Conservation (phyloP, 495 filamentous ascomycete genomes). For the Rhypophila decipiens region DNA sequence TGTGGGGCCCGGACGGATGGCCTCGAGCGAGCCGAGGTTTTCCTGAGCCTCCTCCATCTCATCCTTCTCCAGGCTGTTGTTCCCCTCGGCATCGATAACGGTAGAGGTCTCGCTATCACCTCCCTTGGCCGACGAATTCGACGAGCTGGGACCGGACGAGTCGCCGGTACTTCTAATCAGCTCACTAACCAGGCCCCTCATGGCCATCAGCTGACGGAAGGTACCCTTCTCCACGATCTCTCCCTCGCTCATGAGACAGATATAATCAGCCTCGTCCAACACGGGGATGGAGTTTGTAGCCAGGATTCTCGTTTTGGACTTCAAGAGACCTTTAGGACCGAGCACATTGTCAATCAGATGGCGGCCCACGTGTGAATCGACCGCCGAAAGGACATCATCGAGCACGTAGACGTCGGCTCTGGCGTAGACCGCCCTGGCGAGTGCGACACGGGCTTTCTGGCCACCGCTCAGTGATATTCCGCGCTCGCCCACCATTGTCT, state of each 20-base stretch:
- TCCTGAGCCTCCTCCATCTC: constrained; percentile 71
- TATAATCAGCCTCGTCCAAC: constrained; percentile 73
- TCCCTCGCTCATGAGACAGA: constrained; percentile 76
- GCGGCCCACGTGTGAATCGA: constrained; percentile 94
- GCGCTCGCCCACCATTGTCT: constrained; percentile 93
- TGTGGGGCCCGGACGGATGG: constrained; percentile 57
- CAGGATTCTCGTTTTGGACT: constrained; percentile 82
- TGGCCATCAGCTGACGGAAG: constrained; percentile 83
- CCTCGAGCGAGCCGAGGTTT: constrained; percentile 58
- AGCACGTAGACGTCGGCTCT: constrained; percentile 94
- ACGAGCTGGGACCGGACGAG: constrained; percentile 30
- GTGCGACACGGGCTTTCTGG: constrained; percentile 91
- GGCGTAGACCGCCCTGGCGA: constrained; percentile 94
- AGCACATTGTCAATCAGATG: constrained; percentile 93
- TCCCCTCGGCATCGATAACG: constrained; percentile 49
- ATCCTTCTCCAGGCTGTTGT: constrained; percentile 41
- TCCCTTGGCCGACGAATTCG: constrained; percentile 22
- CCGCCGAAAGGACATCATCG: constrained; percentile 90
- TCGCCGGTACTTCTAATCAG: constrained; percentile 69
- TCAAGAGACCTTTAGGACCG: constrained; percentile 74
- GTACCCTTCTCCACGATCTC: constrained; percentile 81
- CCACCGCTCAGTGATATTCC: constrained; percentile 96
- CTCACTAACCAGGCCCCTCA: constrained; percentile 84
- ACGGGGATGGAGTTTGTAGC: constrained; percentile 96
- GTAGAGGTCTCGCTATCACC: constrained; percentile 56